phyloP scores from a whole-genome alignment of 1,139 yeast species.

The Blastobotrys ciferrii region DNA sequence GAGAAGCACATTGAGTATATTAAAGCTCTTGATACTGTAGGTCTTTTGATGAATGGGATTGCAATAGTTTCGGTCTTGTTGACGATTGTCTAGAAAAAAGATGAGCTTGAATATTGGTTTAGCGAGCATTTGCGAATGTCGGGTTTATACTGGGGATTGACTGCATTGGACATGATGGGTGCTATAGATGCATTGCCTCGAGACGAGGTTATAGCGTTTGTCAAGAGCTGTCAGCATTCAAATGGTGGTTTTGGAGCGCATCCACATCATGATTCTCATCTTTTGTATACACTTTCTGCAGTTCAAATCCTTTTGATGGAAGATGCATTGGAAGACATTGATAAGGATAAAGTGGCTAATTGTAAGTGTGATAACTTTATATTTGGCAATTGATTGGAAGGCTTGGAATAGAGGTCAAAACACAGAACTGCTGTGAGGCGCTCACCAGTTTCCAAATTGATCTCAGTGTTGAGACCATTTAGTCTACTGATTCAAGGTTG shows the following conservation, averaged over 20 bases:
- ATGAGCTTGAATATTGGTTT: conserved; percentile 79
- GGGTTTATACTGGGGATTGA: conserved; percentile 94
- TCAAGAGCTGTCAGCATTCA: conserved; percentile 58
- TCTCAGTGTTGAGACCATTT: no score
- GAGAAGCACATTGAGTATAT: conserved; percentile 56
- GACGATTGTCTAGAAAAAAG: conserved; percentile 36
- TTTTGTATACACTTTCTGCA: conserved; percentile 84
- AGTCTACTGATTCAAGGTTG: no score
- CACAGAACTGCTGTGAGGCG: no score
- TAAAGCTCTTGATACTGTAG: conserved; percentile 45
- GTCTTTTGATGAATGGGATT: conserved; percentile 16
- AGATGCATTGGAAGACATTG: conserved; percentile 50
- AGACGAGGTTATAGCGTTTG: conserved; percentile 62
- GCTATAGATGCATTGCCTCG: conserved; percentile 57
- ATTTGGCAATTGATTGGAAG: not conserved
- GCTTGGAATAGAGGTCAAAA: no score
- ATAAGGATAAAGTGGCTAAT: conserved; percentile 39
- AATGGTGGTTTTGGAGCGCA: conserved; percentile 88
- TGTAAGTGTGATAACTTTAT: conserved; percentile 35
- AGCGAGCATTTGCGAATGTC: conserved; percentile 84
- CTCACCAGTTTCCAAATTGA: no score
- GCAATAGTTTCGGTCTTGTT: not conserved
- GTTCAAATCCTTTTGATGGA: conserved; percentile 73
- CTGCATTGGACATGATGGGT: conserved; percentile 64
- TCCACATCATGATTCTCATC: conserved; percentile 85